phyloP scores from a whole-genome alignment of 257 asterid genomes.

The Capsicum pubescens region DNA sequence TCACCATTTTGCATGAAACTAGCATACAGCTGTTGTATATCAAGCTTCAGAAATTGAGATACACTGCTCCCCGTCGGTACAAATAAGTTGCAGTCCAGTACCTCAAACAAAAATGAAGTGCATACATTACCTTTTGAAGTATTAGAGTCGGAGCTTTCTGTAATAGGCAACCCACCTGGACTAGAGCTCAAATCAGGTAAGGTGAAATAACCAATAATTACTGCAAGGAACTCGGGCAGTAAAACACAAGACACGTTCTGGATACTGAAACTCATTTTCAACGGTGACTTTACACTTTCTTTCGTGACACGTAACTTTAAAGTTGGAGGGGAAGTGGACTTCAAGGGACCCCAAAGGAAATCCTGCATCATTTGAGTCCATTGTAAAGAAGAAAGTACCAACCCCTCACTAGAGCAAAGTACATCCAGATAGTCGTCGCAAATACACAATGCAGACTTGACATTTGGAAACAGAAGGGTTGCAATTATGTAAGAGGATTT shows the following conservation, averaged over 20 bases:
- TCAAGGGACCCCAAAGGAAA: slow-evolving; percentile 81
- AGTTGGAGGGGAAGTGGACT: slow-evolving; percentile 61
- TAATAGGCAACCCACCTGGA: slow-evolving; percentile 48
- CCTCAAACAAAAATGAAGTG: slow-evolving; percentile 57
- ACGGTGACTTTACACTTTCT: slow-evolving; percentile 42
- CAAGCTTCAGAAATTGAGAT: slow-evolving; percentile 64
- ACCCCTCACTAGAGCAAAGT: slow-evolving; percentile 70
- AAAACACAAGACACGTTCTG: slow-evolving; percentile 80
- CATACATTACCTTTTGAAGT: slow-evolving; percentile 48
- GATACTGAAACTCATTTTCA: slow-evolving; percentile 58
- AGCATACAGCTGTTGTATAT: slow-evolving; percentile 54
- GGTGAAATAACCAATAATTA: slow-evolving; percentile 79
- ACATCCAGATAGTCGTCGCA: slow-evolving; percentile 59
- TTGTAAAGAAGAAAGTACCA: slow-evolving; percentile 72
- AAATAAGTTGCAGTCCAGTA: slow-evolving; percentile 62
- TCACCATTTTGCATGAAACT: slow-evolving; percentile 49
- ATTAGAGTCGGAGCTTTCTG: slow-evolving; percentile 31
- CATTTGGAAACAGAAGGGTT: slow-evolving; percentile 59
- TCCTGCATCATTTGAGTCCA: slow-evolving; percentile 55
- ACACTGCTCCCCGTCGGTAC: slow-evolving; percentile 57
- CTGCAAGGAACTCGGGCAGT: slow-evolving; percentile 76
- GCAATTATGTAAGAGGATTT: slow-evolving; percentile 78
- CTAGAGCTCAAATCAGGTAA: slow-evolving; percentile 66
- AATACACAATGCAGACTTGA: slow-evolving; percentile 52
- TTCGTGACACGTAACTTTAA: slow-evolving; percentile 66